phyloP scores from a whole-genome alignment of 495 filamentous ascomycete genomes.

The Aspergillus nanangensis region DNA sequence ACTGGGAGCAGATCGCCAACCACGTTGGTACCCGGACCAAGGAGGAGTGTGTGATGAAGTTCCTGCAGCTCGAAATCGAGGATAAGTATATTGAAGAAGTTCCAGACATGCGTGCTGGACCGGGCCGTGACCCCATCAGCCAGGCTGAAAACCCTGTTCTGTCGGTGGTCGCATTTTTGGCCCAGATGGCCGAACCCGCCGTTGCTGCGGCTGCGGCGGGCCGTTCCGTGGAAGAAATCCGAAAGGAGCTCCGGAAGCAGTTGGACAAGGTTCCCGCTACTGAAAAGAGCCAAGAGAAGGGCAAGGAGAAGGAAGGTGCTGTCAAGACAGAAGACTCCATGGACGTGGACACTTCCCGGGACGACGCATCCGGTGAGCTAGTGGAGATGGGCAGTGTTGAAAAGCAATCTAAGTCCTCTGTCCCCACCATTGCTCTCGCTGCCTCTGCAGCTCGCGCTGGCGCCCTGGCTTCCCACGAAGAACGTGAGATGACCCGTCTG shows the following conservation, averaged over 20 bases:
- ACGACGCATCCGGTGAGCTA: slow-evolving; percentile 23
- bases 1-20: slow-evolving; percentile 89
- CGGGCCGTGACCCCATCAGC: slow-evolving; percentile 79
- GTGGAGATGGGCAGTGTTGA: slow-evolving; percentile 13
- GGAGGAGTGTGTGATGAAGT: slow-evolving; percentile 95
- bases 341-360: slow-evolving; percentile 54
- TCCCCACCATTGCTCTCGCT: slow-evolving; percentile 78
- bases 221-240: slow-evolving; percentile 78
- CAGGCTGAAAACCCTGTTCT: slow-evolving; percentile 92
- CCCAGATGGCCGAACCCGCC: slow-evolving; percentile 78
- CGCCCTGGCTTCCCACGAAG: slow-evolving; percentile 88
- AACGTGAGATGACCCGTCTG: slow-evolving; percentile 90
- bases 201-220: slow-evolving; percentile 86
- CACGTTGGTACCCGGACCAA: slow-evolving; percentile 88
- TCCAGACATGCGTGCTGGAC: slow-evolving; percentile 56
- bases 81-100: slow-evolving; percentile 83
- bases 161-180: slow-evolving; percentile 90
- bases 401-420: slow-evolving; percentile 37
- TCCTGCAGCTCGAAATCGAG: slow-evolving; percentile 86
- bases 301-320: slow-evolving; percentile 47
- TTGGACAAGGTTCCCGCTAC: slow-evolving; percentile 55
- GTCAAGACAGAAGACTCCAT: slow-evolving; percentile 63
- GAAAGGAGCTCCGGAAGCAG: slow-evolving; percentile 64
- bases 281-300: slow-evolving; percentile 38
- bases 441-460: slow-evolving; percentile 79